Evolutionary conservation across 208 protist species (phyloP).

Genomic region (Leishmania major): DNA sequence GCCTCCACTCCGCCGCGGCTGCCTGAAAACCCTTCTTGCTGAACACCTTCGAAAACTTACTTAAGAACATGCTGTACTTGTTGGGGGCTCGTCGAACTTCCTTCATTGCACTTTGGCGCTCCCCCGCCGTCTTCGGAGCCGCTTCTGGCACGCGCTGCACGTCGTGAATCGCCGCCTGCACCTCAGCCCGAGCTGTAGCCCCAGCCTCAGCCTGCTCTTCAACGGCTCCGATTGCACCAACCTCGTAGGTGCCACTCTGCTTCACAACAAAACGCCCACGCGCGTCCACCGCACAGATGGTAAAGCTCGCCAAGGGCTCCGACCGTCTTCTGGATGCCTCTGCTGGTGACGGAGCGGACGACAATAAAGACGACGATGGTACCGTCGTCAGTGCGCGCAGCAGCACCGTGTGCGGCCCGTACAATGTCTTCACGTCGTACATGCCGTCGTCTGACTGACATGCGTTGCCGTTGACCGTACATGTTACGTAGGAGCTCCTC

Average conservation of each 20-base stretch:
- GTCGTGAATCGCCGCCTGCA: not conserved
- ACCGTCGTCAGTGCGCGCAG: constrained; percentile 10
- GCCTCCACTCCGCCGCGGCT: constrained; percentile 39
- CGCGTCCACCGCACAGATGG: constrained; percentile 57
- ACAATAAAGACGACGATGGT: not conserved
- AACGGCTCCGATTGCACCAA: constrained; percentile 6
- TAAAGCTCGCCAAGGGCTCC: constrained; percentile 6
- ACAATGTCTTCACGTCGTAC: constrained; percentile 46
- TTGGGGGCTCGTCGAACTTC: not conserved
- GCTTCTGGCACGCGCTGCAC: not conserved
- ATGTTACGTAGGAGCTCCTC: not conserved
- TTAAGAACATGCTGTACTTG: constrained; percentile 41
- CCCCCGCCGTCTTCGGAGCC: not conserved
- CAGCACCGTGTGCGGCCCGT: constrained; percentile 46
- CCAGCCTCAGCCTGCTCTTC: not conserved
- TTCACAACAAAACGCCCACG: constrained; percentile 50
- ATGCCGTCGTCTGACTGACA: constrained; percentile 30
- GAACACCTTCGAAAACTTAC: constrained; percentile 43
- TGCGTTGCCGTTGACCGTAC: constrained; percentile 42
- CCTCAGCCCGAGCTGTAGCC: not conserved
- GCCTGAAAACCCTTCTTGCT: constrained; percentile 38
- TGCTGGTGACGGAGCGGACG: not conserved
- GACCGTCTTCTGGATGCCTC: not conserved
- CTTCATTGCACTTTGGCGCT: not conserved
- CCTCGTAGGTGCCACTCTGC: constrained; percentile 37